Percentiles rank a stretch among this genome's conserved stretches.
Evolutionary conservation across 805 yeast species (phyloP).

Genomic region (Barnettozyma sucrosica): DNA sequence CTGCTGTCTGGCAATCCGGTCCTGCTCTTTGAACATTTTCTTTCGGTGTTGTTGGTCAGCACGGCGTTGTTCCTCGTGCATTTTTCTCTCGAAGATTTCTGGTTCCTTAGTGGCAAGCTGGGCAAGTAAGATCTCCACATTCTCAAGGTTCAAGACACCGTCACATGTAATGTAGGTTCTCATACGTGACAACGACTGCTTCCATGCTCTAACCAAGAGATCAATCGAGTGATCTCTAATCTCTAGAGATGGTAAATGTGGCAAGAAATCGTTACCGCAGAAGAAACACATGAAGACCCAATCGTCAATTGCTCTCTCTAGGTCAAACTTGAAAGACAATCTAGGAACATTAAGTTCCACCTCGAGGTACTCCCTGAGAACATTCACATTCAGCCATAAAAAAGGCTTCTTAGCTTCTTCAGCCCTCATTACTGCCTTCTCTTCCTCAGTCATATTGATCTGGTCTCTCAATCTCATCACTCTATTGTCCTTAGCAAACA

Average conservation of each 20-base stretch:
- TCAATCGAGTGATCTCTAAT: constrained; percentile 95
- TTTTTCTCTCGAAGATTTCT: constrained; percentile 64
- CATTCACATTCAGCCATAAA: constrained; percentile 86
- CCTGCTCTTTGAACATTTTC: constrained; percentile 41
- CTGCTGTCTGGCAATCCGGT: constrained; percentile 38
- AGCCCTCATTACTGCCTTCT: constrained; percentile 32
- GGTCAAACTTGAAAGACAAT: constrained; percentile 68
- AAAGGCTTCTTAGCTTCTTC: constrained; percentile 65
- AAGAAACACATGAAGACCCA: constrained; percentile 99
- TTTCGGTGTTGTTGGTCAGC: constrained; percentile 61
- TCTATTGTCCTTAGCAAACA: constrained; percentile 61
- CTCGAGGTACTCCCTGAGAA: constrained; percentile 80
- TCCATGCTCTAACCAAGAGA: constrained; percentile 77
- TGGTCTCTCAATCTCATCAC: constrained; percentile 43
- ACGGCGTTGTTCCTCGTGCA: constrained; percentile 63
- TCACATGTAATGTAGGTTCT: constrained; percentile 84
- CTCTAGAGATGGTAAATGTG: constrained; percentile 90
- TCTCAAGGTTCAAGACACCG: constrained; percentile 69
- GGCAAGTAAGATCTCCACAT: constrained; percentile 66
- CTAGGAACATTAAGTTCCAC: constrained; percentile 72
- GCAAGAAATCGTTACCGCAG: constrained; percentile 97
- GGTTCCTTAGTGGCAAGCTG: constrained; percentile 70
- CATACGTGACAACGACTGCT: constrained; percentile 56
- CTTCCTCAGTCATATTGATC: constrained; percentile 55
- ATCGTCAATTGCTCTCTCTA: constrained; percentile 95